These are phyloP conservation scores for Arctium lappa DNA, from an alignment of 129 eudicot genomes.

Conservation along the genomic window DNA sequence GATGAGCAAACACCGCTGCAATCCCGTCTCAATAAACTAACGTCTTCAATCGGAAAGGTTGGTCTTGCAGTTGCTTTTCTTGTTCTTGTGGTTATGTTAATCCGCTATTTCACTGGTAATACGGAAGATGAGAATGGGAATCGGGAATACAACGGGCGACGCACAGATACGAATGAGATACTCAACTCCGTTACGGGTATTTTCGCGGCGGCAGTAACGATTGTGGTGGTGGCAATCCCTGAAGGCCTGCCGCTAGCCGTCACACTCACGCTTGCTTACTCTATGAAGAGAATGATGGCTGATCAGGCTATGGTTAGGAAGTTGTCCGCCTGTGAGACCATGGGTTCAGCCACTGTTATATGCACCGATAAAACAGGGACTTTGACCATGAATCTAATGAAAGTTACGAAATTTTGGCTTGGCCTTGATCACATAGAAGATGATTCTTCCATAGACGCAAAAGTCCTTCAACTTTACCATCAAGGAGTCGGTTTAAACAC, in stretches of 20 bases:
- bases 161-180: slow-evolving; percentile 31
- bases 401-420: slow-evolving; percentile 65
- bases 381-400: slow-evolving; percentile 73
- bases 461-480: slow-evolving; percentile 40
- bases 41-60: slow-evolving; percentile 72
- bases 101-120: slow-evolving; percentile 73
- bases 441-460: slow-evolving; percentile 15
- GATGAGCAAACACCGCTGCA: slow-evolving; percentile 75
- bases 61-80: slow-evolving; percentile 68
- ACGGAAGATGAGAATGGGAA: slow-evolving; percentile 41
- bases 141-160: slow-evolving; percentile 38
- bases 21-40: slow-evolving; percentile 53
- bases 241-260: slow-evolving; percentile 83
- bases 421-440: slow-evolving; percentile 50
- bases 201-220: slow-evolving; percentile 66
- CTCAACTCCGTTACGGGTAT: slow-evolving; percentile 57
- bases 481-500: slow-evolving; percentile 83
- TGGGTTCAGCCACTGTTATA: slow-evolving; percentile 86
- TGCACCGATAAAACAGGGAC: slow-evolving; percentile 86
- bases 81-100: slow-evolving; percentile 58
- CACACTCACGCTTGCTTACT: slow-evolving; percentile 83
- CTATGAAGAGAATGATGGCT: slow-evolving; percentile 86
- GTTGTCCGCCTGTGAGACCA: slow-evolving; percentile 81
- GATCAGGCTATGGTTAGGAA: slow-evolving; percentile 87
- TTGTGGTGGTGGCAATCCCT: slow-evolving; percentile 82